Evolutionary conservation across 1,284 basidiomycete genomes (phyloP), one percentile per base, ranked within the genome.

Genomic region (Apiotrichum laibachii): DNA sequence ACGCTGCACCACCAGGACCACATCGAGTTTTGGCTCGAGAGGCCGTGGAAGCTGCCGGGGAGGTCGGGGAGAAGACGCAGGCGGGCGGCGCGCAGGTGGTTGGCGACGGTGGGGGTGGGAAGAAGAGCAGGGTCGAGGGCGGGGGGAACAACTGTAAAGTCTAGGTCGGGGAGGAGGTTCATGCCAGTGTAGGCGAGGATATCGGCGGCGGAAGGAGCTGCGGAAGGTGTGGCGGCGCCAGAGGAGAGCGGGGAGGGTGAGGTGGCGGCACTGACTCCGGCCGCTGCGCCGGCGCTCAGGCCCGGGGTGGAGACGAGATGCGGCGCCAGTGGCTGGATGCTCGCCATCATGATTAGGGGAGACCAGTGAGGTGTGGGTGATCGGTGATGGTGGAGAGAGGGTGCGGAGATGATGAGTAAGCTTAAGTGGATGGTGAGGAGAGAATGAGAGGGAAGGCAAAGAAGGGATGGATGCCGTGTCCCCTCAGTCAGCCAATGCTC

Each of bases 1-100:
- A 39, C 47, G 21, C 54, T 54, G 34, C 69, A 35, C 76, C 76
- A 63, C 68, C 76, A 13, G 31, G 51, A 53, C 63, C 49, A 50
- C 49, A 50, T 50, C 12, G 19, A 22, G 37, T 40, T 37, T 16
- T 34, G 10, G 8, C 5, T 34, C 19, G 35, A 12, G 35, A 37
- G 33, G 11, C 49, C 49, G 8, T 40, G 34, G 37, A 50, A 50
- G 11, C 33, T n/a, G 37, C 34, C 34, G 15, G 60, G 62, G 16
- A 57, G 52, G 37, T 58, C 50, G 26, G 46, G 46, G 7, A 58
- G 57, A 18, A 64, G 63, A 43, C 46, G 56, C 19, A 55, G 61
- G 12, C 62, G 62, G 6, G 62, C 62, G 5, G 43, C 54, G 44
- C 59, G 53, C 26, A 63, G 49, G 31, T 58, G 51, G 54, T 63